These are phyloP conservation scores for Tanacetum coccineum DNA, from an alignment of 129 eudicot genomes.

Conservation along the genomic window DNA sequence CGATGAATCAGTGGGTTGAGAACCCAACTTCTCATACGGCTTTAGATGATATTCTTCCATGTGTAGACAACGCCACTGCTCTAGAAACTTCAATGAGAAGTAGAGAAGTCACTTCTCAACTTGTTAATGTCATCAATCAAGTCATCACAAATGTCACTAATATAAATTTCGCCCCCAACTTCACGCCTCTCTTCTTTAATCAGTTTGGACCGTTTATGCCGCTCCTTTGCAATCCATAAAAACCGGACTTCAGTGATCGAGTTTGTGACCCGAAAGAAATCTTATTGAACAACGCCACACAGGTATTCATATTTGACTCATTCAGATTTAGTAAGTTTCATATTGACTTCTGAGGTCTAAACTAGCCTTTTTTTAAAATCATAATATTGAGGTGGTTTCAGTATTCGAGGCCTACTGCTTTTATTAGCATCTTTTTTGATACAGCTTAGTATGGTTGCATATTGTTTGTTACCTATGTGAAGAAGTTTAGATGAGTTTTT, in stretches of 20 bases:
- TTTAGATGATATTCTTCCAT: slow-evolving; percentile 87
- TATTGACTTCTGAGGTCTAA: not conserved
- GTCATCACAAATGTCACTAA: slow-evolving; percentile 78
- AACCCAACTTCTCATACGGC: slow-evolving; percentile 91
- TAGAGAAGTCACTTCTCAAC: slow-evolving; percentile 87
- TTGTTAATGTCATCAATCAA: slow-evolving; percentile 60
- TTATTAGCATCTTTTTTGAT: not conserved
- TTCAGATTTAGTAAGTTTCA: not conserved
- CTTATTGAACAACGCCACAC: slow-evolving; percentile 66
- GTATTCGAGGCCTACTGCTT: not conserved
- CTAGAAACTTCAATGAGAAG: slow-evolving; percentile 64
- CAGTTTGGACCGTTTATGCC: slow-evolving; percentile 89
- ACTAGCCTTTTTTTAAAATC: not conserved
- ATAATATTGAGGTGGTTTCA: not conserved
- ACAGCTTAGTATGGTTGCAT: not conserved
- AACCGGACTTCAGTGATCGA: slow-evolving; percentile 52
- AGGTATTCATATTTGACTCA: slow-evolving; percentile 42
- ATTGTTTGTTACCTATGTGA: not conserved
- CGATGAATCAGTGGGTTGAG: slow-evolving; percentile 86
- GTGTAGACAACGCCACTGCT: slow-evolving; percentile 88
- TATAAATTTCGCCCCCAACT: slow-evolving; percentile 57
- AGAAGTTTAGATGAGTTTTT: not conserved
- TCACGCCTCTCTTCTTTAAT: slow-evolving; percentile 67
- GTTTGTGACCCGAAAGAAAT: slow-evolving; percentile 67
- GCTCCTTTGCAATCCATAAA: slow-evolving; percentile 75